phyloP scores from a whole-genome alignment of 805 yeast genomes.

The Millerago galiae region DNA sequence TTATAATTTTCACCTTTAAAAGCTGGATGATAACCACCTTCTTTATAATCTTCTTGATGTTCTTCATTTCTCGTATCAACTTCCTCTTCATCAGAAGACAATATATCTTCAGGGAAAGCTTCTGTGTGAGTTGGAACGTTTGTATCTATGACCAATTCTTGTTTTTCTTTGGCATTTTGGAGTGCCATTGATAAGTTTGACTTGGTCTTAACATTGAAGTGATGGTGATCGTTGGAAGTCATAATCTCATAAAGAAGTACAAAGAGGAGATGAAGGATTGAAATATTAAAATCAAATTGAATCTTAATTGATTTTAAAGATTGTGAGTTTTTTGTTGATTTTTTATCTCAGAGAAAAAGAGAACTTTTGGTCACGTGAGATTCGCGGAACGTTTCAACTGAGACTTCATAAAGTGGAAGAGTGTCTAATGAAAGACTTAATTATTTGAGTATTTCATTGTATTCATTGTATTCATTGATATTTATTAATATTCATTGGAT shows the following conservation, averaged over 20 bases:
- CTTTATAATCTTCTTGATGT: constrained; percentile 73
- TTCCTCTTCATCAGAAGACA: constrained; percentile 21
- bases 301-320: neutral
- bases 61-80: constrained; percentile 67
- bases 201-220: neutral
- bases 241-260: neutral
- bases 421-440: too few species aligned
- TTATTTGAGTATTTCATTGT: too few species aligned
- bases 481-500: too few species aligned
- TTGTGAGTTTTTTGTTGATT: neutral
- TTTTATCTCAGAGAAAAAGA: neutral
- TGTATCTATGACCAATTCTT: neutral
- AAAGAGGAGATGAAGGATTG: too few species aligned
- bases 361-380: neutral
- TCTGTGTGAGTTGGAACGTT: neutral
- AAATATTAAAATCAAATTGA: neutral
- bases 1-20: constrained; percentile 80
- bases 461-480: too few species aligned
- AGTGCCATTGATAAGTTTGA: constrained; percentile 2
- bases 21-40: constrained; percentile 96
- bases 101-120: neutral
- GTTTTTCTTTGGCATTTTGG: neutral
- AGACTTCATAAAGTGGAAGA: too few species aligned
- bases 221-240: neutral
- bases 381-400: too few species aligned